Percentiles rank a stretch among this genome's conserved stretches.
Conservation (phyloP, 2,329 filamentous ascomycete species). For the Colletotrichum euphorbiae region DNA sequence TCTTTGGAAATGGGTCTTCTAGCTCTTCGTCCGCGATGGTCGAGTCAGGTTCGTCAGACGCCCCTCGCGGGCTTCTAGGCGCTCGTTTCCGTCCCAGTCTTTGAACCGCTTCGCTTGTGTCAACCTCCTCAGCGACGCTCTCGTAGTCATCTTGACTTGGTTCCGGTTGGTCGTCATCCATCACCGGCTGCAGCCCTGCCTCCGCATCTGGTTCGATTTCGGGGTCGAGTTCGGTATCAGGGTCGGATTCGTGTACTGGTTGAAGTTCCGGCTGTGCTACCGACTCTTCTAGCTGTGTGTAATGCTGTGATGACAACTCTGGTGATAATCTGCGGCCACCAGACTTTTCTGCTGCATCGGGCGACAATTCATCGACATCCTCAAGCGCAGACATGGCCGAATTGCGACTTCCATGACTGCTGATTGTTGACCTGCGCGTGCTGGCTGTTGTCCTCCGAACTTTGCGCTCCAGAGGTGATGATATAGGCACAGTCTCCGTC, state of each 20-base stretch:
- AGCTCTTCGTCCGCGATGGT: constrained; percentile 47
- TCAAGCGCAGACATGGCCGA: constrained; percentile 41
- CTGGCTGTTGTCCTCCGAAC: constrained; percentile 49
- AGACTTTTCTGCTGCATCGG: constrained; percentile 41
- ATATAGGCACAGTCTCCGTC: constrained; percentile 46
- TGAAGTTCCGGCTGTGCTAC: not conserved
- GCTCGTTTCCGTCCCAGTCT: constrained; percentile 57
- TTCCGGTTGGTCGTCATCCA: not conserved
- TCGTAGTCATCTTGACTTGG: constrained; percentile 25
- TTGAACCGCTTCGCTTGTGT: constrained; percentile 56
- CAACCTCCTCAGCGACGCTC: constrained; percentile 58
- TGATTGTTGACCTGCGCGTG: constrained; percentile 48
- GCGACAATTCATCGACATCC: constrained; percentile 50
- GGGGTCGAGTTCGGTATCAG: not conserved
- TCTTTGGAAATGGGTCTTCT: constrained; percentile 50
- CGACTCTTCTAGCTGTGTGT: not conserved
- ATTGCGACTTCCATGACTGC: constrained; percentile 42
- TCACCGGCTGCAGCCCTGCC: not conserved
- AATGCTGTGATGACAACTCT: constrained; percentile 30
- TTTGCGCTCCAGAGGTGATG: constrained; percentile 59
- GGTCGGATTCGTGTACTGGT: not conserved
- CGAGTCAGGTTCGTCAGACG: constrained; percentile 57
- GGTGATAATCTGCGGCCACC: constrained; percentile 22
- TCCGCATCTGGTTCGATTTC: not conserved
- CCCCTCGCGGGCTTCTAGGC: constrained; percentile 51